Percentiles rank a stretch among this genome's conserved stretches.
These are phyloP conservation scores for Paecilomyces fulvus DNA, from an alignment of 2,329 filamentous ascomycete species.

Conservation along the genomic window DNA sequence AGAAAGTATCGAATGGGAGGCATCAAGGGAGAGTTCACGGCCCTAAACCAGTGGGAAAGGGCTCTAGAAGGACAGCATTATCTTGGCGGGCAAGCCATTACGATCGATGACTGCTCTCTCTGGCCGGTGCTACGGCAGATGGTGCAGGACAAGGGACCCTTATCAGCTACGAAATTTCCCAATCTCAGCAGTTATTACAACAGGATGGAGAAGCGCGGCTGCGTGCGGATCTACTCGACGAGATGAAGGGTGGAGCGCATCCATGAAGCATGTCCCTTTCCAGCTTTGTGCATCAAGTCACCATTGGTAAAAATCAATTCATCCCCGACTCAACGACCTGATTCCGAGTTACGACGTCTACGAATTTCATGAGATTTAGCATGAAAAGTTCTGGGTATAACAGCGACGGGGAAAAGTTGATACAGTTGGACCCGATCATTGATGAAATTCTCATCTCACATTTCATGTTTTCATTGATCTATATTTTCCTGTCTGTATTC, in stretches of 20 bases:
- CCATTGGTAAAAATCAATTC: background rate
- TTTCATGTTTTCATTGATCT: background rate
- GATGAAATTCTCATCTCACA: background rate
- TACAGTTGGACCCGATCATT: background rate
- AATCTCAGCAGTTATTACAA: conserved; percentile 29
- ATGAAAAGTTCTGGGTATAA: background rate
- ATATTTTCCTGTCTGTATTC: background rate
- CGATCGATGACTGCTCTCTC: conserved; percentile 36
- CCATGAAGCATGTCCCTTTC: background rate
- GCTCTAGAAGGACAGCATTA: conserved; percentile 23
- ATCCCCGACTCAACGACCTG: background rate
- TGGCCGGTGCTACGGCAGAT: conserved; percentile 37
- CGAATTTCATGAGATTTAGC: background rate
- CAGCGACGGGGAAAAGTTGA: background rate
- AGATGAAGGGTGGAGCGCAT: conserved; percentile 2
- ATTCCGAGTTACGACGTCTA: background rate
- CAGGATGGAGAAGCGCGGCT: conserved; percentile 29
- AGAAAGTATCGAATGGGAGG: conserved; percentile 12
- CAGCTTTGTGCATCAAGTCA: background rate
- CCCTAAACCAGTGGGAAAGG: conserved; percentile 25
- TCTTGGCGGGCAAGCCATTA: conserved; percentile 26
- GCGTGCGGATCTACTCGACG: conserved; percentile 26
- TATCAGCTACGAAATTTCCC: conserved; percentile 19
- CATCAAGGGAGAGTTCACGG: conserved; percentile 6
- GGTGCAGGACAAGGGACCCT: conserved; percentile 14